A percentile compares a stretch with the other conserved stretches of the same genome.
Conservation (phyloP, 371 early-diverging fungal genomes). For the Mucor mucedo region DNA sequence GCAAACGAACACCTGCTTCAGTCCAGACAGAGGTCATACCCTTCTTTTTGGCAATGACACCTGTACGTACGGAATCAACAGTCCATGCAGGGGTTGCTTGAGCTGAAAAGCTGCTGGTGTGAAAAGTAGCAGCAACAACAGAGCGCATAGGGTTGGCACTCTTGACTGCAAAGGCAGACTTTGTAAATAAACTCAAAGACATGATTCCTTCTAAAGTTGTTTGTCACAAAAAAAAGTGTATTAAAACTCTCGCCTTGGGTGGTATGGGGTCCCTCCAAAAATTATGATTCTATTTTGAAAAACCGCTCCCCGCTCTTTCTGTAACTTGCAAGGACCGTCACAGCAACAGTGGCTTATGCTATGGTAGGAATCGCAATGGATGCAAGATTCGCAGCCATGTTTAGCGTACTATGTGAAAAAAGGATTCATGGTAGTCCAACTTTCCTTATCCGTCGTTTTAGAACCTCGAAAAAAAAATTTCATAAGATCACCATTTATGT, state of each 20-base stretch:
- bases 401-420: no score
- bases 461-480: no score
- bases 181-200: conserved; percentile 26
- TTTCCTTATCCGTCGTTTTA: no score
- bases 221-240: background rate
- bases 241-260: background rate
- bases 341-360: background rate
- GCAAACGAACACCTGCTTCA: conserved; percentile 88
- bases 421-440: no score
- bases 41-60: conserved; percentile 87
- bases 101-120: conserved; percentile 28
- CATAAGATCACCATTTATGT: no score
- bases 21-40: conserved; percentile 97
- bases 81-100: conserved; percentile 44
- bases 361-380: no score
- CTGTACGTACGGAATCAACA: conserved; percentile 64
- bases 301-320: background rate
- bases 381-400: no score
- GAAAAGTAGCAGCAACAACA: conserved; percentile 36
- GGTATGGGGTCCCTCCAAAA: conserved; percentile 6
- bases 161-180: conserved; percentile 9
- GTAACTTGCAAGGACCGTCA: background rate
- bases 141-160: conserved; percentile 16
- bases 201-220: background rate
- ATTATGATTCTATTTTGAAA: conserved; percentile 2